Conservation (phyloP, 352 stramenopile genomes). For the Phytophthora agathidicida region DNA sequence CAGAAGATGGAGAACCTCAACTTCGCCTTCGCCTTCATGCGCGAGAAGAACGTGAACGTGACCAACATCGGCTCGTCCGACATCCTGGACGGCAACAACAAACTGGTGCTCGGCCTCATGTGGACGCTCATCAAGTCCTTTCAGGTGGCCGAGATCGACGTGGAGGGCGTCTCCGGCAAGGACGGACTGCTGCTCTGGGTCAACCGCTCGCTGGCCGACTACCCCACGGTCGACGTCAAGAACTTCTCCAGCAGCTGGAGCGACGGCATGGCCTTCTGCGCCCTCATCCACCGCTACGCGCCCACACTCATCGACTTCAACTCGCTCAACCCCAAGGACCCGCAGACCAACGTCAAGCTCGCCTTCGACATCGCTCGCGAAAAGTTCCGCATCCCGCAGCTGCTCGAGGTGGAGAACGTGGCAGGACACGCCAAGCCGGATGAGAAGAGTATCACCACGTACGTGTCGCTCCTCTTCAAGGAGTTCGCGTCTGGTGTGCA, state of each 20-base stretch:
- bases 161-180: constrained; percentile 90
- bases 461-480: constrained; percentile 92
- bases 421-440: constrained; percentile 86
- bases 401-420: constrained; percentile 89
- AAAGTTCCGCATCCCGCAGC: constrained; percentile 87
- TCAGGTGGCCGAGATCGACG: constrained; percentile 84
- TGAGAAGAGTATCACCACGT: constrained; percentile 93
- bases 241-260: constrained; percentile 92
- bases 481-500: constrained; percentile 91
- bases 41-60: constrained; percentile 89
- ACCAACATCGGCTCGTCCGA: constrained; percentile 93
- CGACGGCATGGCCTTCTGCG: constrained; percentile 90
- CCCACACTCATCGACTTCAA: constrained; percentile 88
- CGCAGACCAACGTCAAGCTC: constrained; percentile 76
- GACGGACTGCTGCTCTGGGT: constrained; percentile 91
- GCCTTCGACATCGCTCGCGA: constrained; percentile 87
- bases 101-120: constrained; percentile 92
- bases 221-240: constrained; percentile 83
- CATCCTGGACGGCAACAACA: constrained; percentile 92
- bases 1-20: constrained; percentile 94
- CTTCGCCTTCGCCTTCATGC: constrained; percentile 90
- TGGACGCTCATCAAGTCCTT: constrained; percentile 94
- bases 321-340: constrained; percentile 64
- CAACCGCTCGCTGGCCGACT: constrained; percentile 87
- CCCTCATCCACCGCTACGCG: constrained; percentile 91